These are phyloP conservation scores for Plectosphaerella cucumerina DNA, from an alignment of 2,329 filamentous ascomycete species.

Conservation along the genomic window DNA sequence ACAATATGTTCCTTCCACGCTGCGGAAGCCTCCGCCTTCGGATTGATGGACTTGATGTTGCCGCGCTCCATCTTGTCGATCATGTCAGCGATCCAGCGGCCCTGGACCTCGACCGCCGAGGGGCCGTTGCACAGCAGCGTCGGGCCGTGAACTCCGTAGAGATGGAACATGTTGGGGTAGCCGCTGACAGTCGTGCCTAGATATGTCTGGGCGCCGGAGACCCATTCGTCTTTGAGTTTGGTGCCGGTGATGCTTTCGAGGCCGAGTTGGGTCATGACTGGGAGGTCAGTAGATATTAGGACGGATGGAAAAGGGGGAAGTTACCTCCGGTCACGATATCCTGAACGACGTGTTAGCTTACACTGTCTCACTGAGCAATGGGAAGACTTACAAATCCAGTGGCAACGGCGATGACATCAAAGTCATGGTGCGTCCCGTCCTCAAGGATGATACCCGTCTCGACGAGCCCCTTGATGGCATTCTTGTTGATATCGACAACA, in stretches of 20 bases:
- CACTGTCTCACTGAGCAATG: not conserved
- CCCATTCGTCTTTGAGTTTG: slow-evolving; percentile 38
- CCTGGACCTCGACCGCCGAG: slow-evolving; percentile 49
- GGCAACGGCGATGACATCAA: slow-evolving; percentile 39
- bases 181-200: slow-evolving; percentile 37
- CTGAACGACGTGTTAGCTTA: slow-evolving; percentile 11
- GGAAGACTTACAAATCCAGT: slow-evolving; percentile 37
- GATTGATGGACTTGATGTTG: slow-evolving; percentile 45
- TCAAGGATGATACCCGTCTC: slow-evolving; percentile 34
- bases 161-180: slow-evolving; percentile 47
- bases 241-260: slow-evolving; percentile 33
- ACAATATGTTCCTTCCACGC: slow-evolving; percentile 46
- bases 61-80: slow-evolving; percentile 44
- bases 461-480: slow-evolving; percentile 33
- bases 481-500: slow-evolving; percentile 34
- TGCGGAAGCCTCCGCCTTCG: slow-evolving; percentile 37
- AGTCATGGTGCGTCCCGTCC: slow-evolving; percentile 35
- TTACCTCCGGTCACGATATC: slow-evolving; percentile 30
- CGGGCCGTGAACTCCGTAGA: slow-evolving; percentile 54
- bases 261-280: slow-evolving; percentile 40
- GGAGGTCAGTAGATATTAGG: slow-evolving; percentile 6
- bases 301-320: not conserved
- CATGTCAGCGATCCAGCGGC: slow-evolving; percentile 48
- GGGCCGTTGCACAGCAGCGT: slow-evolving; percentile 54
- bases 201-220: slow-evolving; percentile 34